These are phyloP conservation scores for Nigrospora oryzae DNA, from an alignment of 2,329 filamentous ascomycete species.

Conservation along the genomic window DNA sequence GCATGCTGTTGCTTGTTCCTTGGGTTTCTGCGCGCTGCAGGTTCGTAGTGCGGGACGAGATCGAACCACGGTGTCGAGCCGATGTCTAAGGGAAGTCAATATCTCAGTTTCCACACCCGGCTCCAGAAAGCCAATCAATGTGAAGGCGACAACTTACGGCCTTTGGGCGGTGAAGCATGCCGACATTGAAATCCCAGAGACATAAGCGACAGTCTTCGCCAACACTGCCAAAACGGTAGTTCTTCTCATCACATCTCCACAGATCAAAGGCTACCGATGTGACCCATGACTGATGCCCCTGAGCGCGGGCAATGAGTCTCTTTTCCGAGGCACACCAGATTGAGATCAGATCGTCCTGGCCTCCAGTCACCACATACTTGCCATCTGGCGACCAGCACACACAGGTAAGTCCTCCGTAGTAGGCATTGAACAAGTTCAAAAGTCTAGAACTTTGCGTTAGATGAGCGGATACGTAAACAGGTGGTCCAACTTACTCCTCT, in stretches of 20 bases:
- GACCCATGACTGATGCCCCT: conserved; percentile 94
- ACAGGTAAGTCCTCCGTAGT: conserved; percentile 87
- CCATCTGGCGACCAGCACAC: conserved; percentile 98
- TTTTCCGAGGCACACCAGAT: conserved; percentile 89
- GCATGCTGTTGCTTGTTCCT: conserved; percentile 44
- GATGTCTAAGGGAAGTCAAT: conserved; percentile 29
- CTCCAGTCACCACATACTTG: conserved; percentile 89
- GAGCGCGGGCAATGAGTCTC: conserved; percentile 80
- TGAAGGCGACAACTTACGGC: conserved; percentile 46
- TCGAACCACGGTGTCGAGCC: conserved; percentile 45
- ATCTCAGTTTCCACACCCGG: neutral
- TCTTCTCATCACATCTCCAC: conserved; percentile 92
- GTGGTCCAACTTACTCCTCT: conserved; percentile 55
- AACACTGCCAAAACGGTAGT: conserved; percentile 92
- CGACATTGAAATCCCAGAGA: conserved; percentile 95
- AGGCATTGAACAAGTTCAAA: conserved; percentile 79
- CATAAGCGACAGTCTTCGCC: conserved; percentile 87
- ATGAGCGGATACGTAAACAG: neutral
- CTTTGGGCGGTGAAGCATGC: conserved; percentile 90
- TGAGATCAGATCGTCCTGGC: conserved; percentile 90
- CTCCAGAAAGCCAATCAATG: no score
- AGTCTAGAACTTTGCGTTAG: conserved; percentile 42
- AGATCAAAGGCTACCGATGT: conserved; percentile 90
- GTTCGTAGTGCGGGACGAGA: conserved; percentile 40
- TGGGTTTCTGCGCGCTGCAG: conserved; percentile 54